Base-by-base conservation (phyloP, 495 filamentous ascomycete species). In the Aspergillus sparsus region DNA sequence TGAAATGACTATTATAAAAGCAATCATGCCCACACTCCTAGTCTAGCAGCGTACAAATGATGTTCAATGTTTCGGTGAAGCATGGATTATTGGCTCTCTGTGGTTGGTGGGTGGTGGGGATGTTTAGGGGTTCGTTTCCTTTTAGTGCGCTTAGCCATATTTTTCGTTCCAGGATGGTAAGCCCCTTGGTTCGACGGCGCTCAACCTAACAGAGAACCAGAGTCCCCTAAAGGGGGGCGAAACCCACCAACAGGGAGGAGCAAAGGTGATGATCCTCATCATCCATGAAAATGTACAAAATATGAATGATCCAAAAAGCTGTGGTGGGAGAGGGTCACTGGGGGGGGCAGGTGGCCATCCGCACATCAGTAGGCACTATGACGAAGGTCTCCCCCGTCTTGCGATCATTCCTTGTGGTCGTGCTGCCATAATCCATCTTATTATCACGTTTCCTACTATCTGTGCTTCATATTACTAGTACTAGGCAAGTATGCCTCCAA, bases 231-330 rank as follows among this genome's bases (percentile, higher is more conserved):
- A 31, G 55, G 50, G 33, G 45, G 13, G 39, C 31, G 58, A 60
- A 53, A 32, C 61, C 44, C 36, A 58, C 64, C 61, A 59, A 63
- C 58, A 46, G 63, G 61, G 49, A 46, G 53, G 60, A 56, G 59
- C 50, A 57, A 54, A 60, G 61, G 42, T 32, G 65, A 54, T 67
- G 65, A 67, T 67, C 65, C 61, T 67, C 65, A 64, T 67, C 65
- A 64, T 57, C 61, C 54, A 59, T 61, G 6, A 18, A 18, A 47
- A 47, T 47, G 44, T 47, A 47, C 51, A 60, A 13, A 46, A 31
- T 42, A 55, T 15, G 42, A 7, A 54, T 53, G 50, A 58, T 59
- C 47, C 21, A 27, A 31, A 36, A 41, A n/a, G 34, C 12, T 12
- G 36, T 32, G 32, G 32, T 21, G 51, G 39, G 33, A 10, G 44